Conservation (phyloP, 352 stramenopile genomes). For the Globisporangium ultimum region DNA sequence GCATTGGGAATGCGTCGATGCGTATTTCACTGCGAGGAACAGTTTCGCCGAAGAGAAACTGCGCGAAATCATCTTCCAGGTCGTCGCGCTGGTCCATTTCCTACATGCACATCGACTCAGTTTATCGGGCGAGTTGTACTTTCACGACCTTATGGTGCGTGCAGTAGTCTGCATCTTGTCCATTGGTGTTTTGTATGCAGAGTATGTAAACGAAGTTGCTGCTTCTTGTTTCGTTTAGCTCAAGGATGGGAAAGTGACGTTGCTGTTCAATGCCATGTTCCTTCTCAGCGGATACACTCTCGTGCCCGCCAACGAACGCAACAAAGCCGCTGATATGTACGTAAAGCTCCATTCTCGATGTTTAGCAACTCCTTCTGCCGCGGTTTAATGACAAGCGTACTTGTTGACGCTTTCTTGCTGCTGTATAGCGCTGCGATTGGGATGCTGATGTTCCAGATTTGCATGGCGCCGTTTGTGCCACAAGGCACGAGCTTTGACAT, state of each 20-base stretch:
- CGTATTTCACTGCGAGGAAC: slow-evolving; percentile 16
- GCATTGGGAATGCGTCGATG: slow-evolving; percentile 26
- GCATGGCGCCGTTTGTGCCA: slow-evolving; percentile 34
- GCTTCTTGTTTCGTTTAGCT: slow-evolving; percentile 21
- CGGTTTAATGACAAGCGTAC: not conserved
- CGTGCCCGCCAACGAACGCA: slow-evolving; percentile 34
- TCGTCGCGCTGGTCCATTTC: slow-evolving; percentile 53
- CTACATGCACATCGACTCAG: slow-evolving; percentile 51
- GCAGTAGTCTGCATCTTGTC: too few species aligned
- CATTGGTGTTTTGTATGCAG: too few species aligned
- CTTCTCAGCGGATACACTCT: slow-evolving; percentile 50
- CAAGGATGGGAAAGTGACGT: slow-evolving; percentile 28
- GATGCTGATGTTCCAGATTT: slow-evolving; percentile 61
- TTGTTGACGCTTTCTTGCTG: too few species aligned
- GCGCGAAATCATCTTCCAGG: slow-evolving; percentile 43
- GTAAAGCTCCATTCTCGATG: not conserved
- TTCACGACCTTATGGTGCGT: slow-evolving; percentile 48
- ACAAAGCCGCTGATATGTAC: slow-evolving; percentile 45
- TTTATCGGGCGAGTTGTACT: slow-evolving; percentile 43
- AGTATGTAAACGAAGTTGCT: too few species aligned
- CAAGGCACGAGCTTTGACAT: slow-evolving; percentile 21
- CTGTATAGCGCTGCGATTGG: slow-evolving; percentile 40
- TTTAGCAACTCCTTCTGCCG: not conserved
- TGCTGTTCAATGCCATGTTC: slow-evolving; percentile 38
- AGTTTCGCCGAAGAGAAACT: slow-evolving; percentile 43